Base-by-base conservation (phyloP, 768 basidiomycete species). In the Pleurotus ostreatus region DNA sequence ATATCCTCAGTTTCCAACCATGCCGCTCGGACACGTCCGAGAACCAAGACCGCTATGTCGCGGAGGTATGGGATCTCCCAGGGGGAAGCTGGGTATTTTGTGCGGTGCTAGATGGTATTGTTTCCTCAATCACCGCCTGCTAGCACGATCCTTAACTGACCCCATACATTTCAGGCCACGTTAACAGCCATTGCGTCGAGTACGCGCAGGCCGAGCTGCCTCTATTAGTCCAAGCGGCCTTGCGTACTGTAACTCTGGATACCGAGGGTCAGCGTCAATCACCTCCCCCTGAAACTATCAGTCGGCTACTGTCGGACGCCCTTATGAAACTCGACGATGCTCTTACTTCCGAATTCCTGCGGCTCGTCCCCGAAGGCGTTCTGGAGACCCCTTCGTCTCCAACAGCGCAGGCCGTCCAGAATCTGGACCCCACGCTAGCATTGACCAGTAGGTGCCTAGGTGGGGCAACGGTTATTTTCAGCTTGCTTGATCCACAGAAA, bases 401-500 rank as follows among this genome's bases (percentile, higher is more conserved):
- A 56, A 41, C 48, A 55, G 39, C 51, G 64, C 46, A 30, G 59
- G 7, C 53, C 56, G n/a, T 30, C 13, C 20, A 13, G 20, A 13
- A 30, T 12, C 5, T 23, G 55, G 44, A 55, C 44, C 18, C 54
- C 18, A 12, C 61, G 48, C 46, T 26, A 44, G 38, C 51, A 57
- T 5, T 57, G 4, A 59, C 61, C n/a, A 49, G 59, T 25, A 61
- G 63, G 49, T 78, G 78, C 58, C 74, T 84, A 63, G 78, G 81
- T 45, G 83, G 83, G 18, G 76, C 77, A 0, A 85, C 83, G 0
- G 74, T 78, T 5, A 69, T 85, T 34, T 67, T 85, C 46, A 73
- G 82, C 49, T 69, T 84, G 30, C 72, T 78, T 37, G 82, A 84
- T 70, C 78, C 80, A 41, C 62, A 67, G 7, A 70, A 70, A 39